Evolutionary conservation across 495 filamentous ascomycete genomes (phyloP), one percentile per base, ranked within the genome.

Genomic region (Neurospora sp.): DNA sequence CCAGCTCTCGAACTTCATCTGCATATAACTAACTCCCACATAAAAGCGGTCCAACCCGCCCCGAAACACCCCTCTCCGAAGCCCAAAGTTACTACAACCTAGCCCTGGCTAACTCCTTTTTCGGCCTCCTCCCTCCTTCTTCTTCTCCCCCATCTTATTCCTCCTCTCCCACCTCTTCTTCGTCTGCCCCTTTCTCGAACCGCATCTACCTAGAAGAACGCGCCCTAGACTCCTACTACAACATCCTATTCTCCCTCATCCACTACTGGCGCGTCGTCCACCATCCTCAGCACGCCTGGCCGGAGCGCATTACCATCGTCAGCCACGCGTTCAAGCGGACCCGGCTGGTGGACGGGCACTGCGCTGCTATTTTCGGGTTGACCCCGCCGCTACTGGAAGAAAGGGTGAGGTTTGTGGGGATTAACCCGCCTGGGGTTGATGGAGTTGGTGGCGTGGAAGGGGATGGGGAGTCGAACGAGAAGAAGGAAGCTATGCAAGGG

Each of bases 141-240:
- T 28, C 24, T 28, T 28, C 24, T 28, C 24, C 24, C 24, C 24
- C 24, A 28, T 28, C 24, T 28, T 28, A 0, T 28, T 28, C 24
- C 24, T 28, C 24, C 24, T 28, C 24, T 28, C 24, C 24, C 24
- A 1, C 24, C 24, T 28, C 24, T 28, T 28, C 24, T 28, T 28
- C 24, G 24, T 28, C 42, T n/a, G 24, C 54, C n/a, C 24, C 54
- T 6, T 62, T 62, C 2, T 28, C 36, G 8, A 28, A 83, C 24
- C 74, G 82, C 45, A 82, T 90, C 48, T 78, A 85, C 8, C 77
- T 88, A 6, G 93, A 96, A 77, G 83, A 86, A 13, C 83, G 86
- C 70, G 92, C 93, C 1, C 86, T 91, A n/a, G 93, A 96, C 76
- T 94, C 91, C 5, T 93, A 92, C 77, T 88, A 91, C 73, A 96